A percentile compares a stretch with the other conserved stretches of the same genome.
These are phyloP conservation scores for Adansonia digitata DNA, from an alignment of 345 rosid genomes.

Conservation along the genomic window DNA sequence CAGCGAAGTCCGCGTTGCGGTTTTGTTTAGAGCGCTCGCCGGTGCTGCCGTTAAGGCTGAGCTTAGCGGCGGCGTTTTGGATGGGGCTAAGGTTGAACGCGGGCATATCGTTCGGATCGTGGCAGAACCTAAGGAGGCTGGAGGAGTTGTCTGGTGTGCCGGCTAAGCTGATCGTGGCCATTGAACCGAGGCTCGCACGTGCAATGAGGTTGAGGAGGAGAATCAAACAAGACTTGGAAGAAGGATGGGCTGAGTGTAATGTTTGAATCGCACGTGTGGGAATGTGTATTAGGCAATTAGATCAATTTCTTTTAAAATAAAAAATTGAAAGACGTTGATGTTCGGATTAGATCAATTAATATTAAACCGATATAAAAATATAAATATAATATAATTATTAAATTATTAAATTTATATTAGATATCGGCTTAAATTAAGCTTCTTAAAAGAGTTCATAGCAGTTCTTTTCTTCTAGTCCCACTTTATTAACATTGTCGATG, in stretches of 20 bases:
- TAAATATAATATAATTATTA: no score
- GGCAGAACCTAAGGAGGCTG: constrained; percentile 30
- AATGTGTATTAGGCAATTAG: no score
- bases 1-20: constrained; percentile 26
- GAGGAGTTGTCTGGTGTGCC: constrained; percentile 39
- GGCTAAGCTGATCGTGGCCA: constrained; percentile 32
- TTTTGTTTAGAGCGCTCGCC: constrained; percentile 18
- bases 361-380: no score
- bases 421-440: no score
- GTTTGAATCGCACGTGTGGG: constrained; percentile 3
- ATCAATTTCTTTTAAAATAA: no score
- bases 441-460: no score
- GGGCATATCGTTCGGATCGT: constrained; percentile 17
- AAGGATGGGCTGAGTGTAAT: constrained; percentile 46
- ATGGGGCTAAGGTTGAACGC: constrained; percentile 23
- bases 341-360: no score
- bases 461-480: no score
- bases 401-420: no score
- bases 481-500: no score
- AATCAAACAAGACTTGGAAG: constrained; percentile 17
- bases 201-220: not conserved
- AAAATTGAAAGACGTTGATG: no score
- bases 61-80: constrained; percentile 46
- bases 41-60: constrained; percentile 25
- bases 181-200: constrained; percentile 29